Evolutionary conservation across 1,284 basidiomycete species (phyloP).

Genomic region (Rhodotorula sp.): DNA sequence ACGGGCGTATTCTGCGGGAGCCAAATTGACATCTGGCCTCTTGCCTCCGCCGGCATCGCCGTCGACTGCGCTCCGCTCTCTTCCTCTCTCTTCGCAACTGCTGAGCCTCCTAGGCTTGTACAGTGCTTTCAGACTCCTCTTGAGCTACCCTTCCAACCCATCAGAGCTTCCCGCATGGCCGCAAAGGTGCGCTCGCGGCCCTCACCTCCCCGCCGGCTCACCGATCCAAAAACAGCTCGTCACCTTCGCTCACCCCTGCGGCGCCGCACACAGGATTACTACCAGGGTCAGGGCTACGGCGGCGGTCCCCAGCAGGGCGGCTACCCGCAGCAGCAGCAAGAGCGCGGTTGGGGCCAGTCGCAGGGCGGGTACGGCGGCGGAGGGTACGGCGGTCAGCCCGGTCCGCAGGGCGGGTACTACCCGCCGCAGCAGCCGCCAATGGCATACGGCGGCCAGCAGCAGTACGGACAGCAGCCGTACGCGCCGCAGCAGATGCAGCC

Average conservation of each 20-base stretch:
- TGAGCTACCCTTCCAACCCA: neutral
- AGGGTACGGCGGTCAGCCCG: neutral
- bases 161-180: neutral
- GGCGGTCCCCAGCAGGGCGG: constrained; percentile 1
- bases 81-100: too few species aligned
- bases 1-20: too few species aligned
- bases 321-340: neutral
- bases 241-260: neutral
- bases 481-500: constrained; percentile 14
- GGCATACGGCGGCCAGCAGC: constrained; percentile 18
- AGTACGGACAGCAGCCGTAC: constrained; percentile 5
- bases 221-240: neutral
- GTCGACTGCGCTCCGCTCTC: too few species aligned
- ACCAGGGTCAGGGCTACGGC: constrained; percentile 1
- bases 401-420: neutral
- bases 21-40: too few species aligned
- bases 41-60: too few species aligned
- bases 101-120: too few species aligned
- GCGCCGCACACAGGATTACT: neutral
- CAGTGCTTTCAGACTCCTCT: too few species aligned
- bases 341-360: neutral
- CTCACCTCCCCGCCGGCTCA: neutral
- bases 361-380: neutral
- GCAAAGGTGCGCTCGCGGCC: neutral
- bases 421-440: constrained; percentile 12